Evolutionary conservation across 352 stramenopile species (phyloP).

Genomic region (Globisporangium acanthophoron): DNA sequence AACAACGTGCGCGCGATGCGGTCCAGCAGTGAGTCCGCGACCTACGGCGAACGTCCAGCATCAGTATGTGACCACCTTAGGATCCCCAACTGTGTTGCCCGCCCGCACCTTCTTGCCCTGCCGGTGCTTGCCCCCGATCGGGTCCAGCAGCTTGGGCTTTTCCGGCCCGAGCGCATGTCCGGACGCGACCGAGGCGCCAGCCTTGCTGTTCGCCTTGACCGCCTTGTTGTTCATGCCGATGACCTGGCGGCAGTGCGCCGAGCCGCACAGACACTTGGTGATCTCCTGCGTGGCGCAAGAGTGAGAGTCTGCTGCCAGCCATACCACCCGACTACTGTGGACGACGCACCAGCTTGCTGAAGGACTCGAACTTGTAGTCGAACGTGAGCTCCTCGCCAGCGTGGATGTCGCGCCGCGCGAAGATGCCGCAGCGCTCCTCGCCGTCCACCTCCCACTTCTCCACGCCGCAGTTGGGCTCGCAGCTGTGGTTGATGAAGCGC

Average conservation of each 20-base stretch:
- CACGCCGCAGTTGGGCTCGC: slow-evolving; percentile 90
- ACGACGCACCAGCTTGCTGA: slow-evolving; percentile 33
- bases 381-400: slow-evolving; percentile 91
- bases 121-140: slow-evolving; percentile 31
- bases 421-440: slow-evolving; percentile 94
- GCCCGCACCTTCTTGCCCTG: slow-evolving; percentile 35
- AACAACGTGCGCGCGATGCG: slow-evolving; percentile 38
- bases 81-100: neutral
- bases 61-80: too few species aligned
- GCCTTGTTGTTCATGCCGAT: slow-evolving; percentile 69
- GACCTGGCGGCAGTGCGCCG: slow-evolving; percentile 57
- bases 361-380: slow-evolving; percentile 92
- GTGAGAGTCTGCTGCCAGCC: slow-evolving; percentile 15
- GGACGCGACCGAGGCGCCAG: neutral
- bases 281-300: slow-evolving; percentile 46
- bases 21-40: slow-evolving; percentile 51
- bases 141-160: slow-evolving; percentile 32
- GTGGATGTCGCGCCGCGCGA: slow-evolving; percentile 86
- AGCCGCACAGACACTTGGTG: slow-evolving; percentile 58
- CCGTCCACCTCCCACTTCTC: slow-evolving; percentile 93
- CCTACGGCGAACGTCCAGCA: slow-evolving; percentile 17
- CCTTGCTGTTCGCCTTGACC: slow-evolving; percentile 20
- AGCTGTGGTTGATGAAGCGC: slow-evolving; percentile 96
- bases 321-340: neutral
- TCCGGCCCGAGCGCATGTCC: neutral